Base-by-base conservation (phyloP, 177 flowering plant genomes). In the Vitis hybrid region DNA sequence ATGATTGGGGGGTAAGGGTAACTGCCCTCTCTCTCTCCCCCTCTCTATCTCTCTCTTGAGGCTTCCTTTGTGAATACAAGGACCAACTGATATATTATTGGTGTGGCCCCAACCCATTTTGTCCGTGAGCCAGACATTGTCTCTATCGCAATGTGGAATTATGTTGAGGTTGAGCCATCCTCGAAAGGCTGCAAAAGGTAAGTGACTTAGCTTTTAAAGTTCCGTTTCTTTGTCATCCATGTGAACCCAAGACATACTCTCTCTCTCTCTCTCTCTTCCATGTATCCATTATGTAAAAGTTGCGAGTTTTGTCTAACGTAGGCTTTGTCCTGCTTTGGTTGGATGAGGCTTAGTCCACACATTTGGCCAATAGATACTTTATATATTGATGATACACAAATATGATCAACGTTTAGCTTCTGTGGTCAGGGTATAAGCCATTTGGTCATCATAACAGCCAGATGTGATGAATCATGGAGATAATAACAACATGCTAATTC, bases 121-220 rank as follows among this genome's bases (percentile, higher is more conserved):
- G 71, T 26, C 51, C 70, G 8, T 14, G 15, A 33, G 16, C 8
- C 71, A 51, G 64, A 66, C 56, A 56, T n/a, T 21, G 61, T 66
- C 66, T 48, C 58, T 19, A 56, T 71, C 50, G 2, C 10, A 10
- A 64, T 6, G 3, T 71, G 73, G 63, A 56, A 64, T 26, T 57
- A 56, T 53, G 14, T 62, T 33, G 51, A 33, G 64, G 51, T 62
- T 51, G 10, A 63, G 62, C 56, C 67, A 45, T 56, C 31, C 21
- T 63, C 62, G 48, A 22, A 63, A 63, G 56, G 67, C 56, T 70
- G 73, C 73, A 55, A 70, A 63, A 45, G 60, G 74, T 22, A 31
- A 21, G 15, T 29, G 52, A 57, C 8, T 16, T 16, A 2, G 26
- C 10, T 21, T 57, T 57, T 7, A 1, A 6, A 22, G 9, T 16